These are phyloP conservation scores for Syzygium syzygioides DNA, from an alignment of 441 rosid species.

Conservation along the genomic window DNA sequence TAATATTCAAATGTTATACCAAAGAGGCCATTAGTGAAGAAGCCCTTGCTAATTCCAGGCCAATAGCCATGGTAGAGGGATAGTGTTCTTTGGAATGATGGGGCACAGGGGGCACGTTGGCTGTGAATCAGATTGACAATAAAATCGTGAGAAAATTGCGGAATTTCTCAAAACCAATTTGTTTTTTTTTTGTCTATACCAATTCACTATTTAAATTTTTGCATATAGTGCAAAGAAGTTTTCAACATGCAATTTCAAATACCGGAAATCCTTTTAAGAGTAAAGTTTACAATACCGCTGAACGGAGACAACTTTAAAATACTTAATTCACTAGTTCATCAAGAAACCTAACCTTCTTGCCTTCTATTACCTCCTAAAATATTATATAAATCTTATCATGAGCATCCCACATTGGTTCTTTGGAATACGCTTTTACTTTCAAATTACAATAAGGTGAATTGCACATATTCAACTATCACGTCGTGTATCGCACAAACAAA, in stretches of 20 bases:
- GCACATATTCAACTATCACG: neutral
- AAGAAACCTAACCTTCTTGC: rapidly evolving
- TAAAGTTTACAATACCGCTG: neutral
- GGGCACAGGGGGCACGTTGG: neutral
- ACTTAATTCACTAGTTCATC: neutral
- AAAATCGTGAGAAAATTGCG: neutral
- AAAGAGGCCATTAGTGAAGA: neutral
- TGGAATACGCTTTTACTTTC: neutral
- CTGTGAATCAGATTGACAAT: neutral
- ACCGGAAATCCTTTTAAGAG: neutral
- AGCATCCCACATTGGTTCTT: neutral
- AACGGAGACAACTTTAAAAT: neutral
- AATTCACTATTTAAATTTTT: neutral
- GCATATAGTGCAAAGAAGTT: neutral
- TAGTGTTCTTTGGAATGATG: neutral
- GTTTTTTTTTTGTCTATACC: neutral
- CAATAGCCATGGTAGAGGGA: neutral
- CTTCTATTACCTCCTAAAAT: neutral
- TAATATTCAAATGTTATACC: too few species aligned
- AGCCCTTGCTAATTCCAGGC: neutral
- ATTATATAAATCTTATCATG: neutral
- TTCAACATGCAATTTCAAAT: neutral
- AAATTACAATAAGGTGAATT: neutral
- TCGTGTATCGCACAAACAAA: neutral
- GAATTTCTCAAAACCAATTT: neutral